phyloP scores from a whole-genome alignment of 1,139 yeast genomes.

The Scheffersomyces insectosa region DNA sequence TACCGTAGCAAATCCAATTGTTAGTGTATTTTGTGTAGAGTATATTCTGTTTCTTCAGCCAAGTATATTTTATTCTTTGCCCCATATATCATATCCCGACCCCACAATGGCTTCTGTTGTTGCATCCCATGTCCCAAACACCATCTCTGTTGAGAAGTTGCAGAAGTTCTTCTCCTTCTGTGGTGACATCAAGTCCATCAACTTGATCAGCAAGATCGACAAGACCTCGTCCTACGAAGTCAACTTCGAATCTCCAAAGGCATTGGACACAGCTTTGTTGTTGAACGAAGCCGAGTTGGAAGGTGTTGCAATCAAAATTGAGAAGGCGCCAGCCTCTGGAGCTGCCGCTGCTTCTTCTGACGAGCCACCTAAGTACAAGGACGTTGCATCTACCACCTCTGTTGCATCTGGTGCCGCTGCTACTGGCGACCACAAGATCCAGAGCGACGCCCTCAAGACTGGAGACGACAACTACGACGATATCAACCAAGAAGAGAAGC shows the following conservation, averaged over 20 bases:
- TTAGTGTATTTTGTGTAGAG: too few species aligned
- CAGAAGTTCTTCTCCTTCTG: constrained; percentile 75
- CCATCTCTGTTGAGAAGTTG: constrained; percentile 56
- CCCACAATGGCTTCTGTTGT: constrained; percentile 42
- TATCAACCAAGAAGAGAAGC: constrained; percentile 74
- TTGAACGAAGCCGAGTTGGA: constrained; percentile 75
- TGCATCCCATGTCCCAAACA: constrained; percentile 60
- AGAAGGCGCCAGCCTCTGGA: constrained; percentile 27
- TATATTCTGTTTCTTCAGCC: too few species aligned
- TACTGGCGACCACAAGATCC: constrained; percentile 24
- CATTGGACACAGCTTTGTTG: constrained; percentile 71
- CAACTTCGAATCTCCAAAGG: constrained; percentile 57
- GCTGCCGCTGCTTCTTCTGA: constrained; percentile 16
- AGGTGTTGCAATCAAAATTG: constrained; percentile 53
- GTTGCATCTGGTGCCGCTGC: constrained; percentile 8
- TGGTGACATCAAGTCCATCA: constrained; percentile 60
- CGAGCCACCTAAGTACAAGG: constrained; percentile 14
- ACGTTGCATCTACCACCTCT: constrained; percentile 2
- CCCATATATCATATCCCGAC: background rate
- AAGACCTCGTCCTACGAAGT: constrained; percentile 46
- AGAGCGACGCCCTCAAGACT: constrained; percentile 21
- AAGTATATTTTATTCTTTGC: too few species aligned
- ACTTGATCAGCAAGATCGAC: constrained; percentile 26
- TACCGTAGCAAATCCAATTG: too few species aligned
- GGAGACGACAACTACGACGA: constrained; percentile 46